A percentile compares a stretch with the other conserved stretches of the same genome.
Conservation (phyloP, 805 yeast genomes). For the Gaillardinia entomophila region DNA sequence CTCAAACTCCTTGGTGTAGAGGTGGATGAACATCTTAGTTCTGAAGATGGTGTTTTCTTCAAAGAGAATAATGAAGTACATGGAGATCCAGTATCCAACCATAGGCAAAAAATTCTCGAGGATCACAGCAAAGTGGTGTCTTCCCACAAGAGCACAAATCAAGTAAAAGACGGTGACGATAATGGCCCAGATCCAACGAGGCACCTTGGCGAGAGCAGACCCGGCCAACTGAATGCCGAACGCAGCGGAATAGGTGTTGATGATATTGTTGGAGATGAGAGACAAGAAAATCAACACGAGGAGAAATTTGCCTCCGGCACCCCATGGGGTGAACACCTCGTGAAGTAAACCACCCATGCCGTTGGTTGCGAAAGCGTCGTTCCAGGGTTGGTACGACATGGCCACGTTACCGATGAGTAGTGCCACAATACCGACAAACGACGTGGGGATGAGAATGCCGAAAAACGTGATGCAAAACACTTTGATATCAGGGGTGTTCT, state of each 20-base stretch:
- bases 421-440: slow-evolving; percentile 72
- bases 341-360: slow-evolving; percentile 77
- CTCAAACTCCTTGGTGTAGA: slow-evolving; percentile 26
- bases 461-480: slow-evolving; percentile 59
- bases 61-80: slow-evolving; percentile 63
- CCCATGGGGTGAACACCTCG: slow-evolving; percentile 67
- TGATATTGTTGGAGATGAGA: slow-evolving; percentile 72
- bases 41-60: slow-evolving; percentile 75
- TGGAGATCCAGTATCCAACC: slow-evolving; percentile 89
- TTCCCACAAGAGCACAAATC: slow-evolving; percentile 71
- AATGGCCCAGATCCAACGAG: slow-evolving; percentile 75
- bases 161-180: slow-evolving; percentile 57
- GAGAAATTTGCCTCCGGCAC: slow-evolving; percentile 72
- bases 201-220: slow-evolving; percentile 48
- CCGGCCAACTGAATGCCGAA: slow-evolving; percentile 69
- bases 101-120: slow-evolving; percentile 80
- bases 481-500: slow-evolving; percentile 49
- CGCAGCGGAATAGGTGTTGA: slow-evolving; percentile 79
- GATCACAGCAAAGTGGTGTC: slow-evolving; percentile 64
- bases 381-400: slow-evolving; percentile 50
- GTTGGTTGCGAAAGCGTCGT: slow-evolving; percentile 42
- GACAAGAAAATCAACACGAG: slow-evolving; percentile 66
- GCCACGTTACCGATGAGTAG: slow-evolving; percentile 67
- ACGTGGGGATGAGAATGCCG: slow-evolving; percentile 65
- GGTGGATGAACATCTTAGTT: slow-evolving; percentile 30